Evolutionary conservation across 140 eudicot genomes (phyloP), one percentile per base, ranked within the genome.

Genomic region (Flaveria floridana): DNA sequence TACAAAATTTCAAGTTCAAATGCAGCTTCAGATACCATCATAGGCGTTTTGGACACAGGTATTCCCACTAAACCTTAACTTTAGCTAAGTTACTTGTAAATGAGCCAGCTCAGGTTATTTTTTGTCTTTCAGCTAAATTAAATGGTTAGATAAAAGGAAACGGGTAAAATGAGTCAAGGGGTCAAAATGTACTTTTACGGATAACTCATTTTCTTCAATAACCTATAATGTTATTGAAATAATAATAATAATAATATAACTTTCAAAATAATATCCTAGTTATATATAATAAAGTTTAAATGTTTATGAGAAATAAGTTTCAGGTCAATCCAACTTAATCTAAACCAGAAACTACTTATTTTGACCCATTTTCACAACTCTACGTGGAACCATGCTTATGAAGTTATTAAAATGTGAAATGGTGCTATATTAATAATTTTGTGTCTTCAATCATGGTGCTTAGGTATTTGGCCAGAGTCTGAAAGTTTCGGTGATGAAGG

Each of bases 381-480:
- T 15, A 51, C 42, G 2, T 64, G 70, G 70, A 64, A 23, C 25
- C 28, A 37, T 6, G 25, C 1, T 37, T 34, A 34, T n/a, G 26
- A 37, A 19, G 16, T 42, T 78, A 37, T 66, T 9, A 34, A 25
- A 16, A 21, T 65, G 25, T 68, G 76, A 76, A 53, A 66, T 37
- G 48, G 9, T 44, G 65, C 26, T 44, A 44, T 52, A 8, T 41
- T 69, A 51, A 50, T 64, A 55, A 28, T 14, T 4, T 46, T 41
- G 11, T 21, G 47, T 26, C 70, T 28, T 70, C 55, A 62, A 70
- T 34, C 56, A 75, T 48, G 68, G 26, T 28, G 48, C 21, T 41
- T 74, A 91, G 97, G 97, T 46, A 83, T 91, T 61, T 86, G 96
- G 93, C 96, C 97, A 2, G 97, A 91, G 77, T 83, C 96, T 0